Evolutionary conservation across 306 rosid species (phyloP), one percentile per base, ranked within the genome.

Genomic region (Begonia fuchsioides): DNA sequence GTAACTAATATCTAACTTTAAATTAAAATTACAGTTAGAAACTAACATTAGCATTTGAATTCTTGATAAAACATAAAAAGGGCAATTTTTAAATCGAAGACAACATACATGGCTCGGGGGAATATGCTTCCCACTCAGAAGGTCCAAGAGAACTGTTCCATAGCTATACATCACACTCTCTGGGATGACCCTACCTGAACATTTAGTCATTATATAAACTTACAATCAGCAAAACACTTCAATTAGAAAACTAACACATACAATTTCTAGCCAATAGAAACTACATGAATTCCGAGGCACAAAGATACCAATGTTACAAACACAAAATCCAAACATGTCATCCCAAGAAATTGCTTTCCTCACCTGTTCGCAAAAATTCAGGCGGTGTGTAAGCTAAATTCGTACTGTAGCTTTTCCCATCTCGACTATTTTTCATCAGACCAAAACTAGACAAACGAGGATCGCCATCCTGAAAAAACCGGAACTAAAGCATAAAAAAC

Each of bases 381-480:
- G 97, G 97, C 38, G 97, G 97, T 50, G 95, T 88, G 53, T 88
- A 84, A 38, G 93, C 95, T 50, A 88, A 65, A 57, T 88, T 88
- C 51, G 97, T 88, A 32, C 97, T 88, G 64, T 88, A 88, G 84
- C 97, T 88, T 76, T 88, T 88, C 48, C 97, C 97, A 54, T 84
- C 97, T 48, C 84, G 82, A 47, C 97, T 88, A 55, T 88, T 88
- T 68, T 88, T 88, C 78, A 88, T 88, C 14, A 88, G 84, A 52
- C 97, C 97, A 40, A 88, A 84, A 76, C 95, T 81, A 16, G 97
- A 88, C 64, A 88, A 67, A 15, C 78, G 80, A 58, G 95, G 97
- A 68, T 88, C 93, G 51, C 97, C 95, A 43, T 81, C 97, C 97
- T 88, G 68, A 63, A 58, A 19, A 38, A 12, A 43, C 26, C 49